Base-by-base conservation (phyloP, 140 eudicot genomes). In the Senecio squalidus region DNA sequence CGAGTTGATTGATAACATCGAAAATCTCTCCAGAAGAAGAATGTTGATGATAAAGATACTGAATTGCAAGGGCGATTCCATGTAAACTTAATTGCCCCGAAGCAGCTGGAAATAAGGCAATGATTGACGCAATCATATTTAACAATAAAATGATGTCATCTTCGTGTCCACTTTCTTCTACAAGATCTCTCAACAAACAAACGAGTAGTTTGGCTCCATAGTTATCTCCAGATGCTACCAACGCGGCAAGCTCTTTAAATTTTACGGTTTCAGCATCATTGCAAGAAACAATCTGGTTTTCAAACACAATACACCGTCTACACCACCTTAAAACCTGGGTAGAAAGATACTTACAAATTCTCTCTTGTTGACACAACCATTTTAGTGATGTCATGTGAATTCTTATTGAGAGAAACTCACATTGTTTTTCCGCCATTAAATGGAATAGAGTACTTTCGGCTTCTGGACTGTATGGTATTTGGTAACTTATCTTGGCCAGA, bases 351-450 rank as follows among this genome's bases (percentile, higher is more conserved):
- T 79, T 68, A 69, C 79, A 74, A 54, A 92, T 77, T 74, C 76
- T 79, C 59, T 88, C 96, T 76, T 92, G 99, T 65, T 87, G 99
- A 73, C 87, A 92, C 64, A 92, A 59, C 99, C 99, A 92, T 74
- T 74, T 87, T 34, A 87, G 61, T 33, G 99, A 82, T 56, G 69
- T 75, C 23, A 33, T 47, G 79, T 92, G 96, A 59, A 84, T 70
- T 58, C 76, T 76, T 23, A 55, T 45, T 26, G 74, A 74, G 24
- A 83, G 75, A 31, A 84, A 64, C 58, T 87, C 85, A 72, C 78
- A 77, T 53, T 74, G 77, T 48, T 62, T 78, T 67, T 84, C 93
- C 17, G 70, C 50, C 47, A 80, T 30, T 27, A 84, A 25, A 40
- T 79, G 78, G 74, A 92, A 82, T 17, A 92, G 76, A 65, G 79